Percentiles rank a stretch among this genome's conserved stretches.
These are phyloP conservation scores for Cercospora nicotianae DNA, from an alignment of 2,329 filamentous ascomycete genomes.

Conservation along the genomic window DNA sequence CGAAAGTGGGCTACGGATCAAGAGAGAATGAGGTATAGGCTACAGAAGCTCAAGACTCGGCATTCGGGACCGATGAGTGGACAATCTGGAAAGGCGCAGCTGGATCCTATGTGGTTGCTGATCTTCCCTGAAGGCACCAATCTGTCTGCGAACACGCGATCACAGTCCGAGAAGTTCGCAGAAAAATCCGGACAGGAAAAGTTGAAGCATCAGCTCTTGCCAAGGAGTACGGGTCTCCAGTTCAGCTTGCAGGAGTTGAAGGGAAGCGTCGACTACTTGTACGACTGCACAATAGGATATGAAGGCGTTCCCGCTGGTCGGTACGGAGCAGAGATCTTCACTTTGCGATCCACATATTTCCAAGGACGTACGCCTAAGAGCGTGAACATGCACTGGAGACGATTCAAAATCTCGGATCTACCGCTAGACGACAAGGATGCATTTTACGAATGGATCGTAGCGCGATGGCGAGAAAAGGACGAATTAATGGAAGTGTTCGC, in stretches of 20 bases:
- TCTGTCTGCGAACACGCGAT: constrained; percentile 69
- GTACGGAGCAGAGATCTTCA: constrained; percentile 86
- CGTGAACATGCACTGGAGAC: constrained; percentile 94
- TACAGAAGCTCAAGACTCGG: constrained; percentile 66
- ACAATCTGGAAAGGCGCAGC: constrained; percentile 28
- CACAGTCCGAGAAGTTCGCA: constrained; percentile 71
- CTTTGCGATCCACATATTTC: constrained; percentile 80
- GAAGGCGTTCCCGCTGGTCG: constrained; percentile 81
- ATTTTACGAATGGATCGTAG: constrained; percentile 80
- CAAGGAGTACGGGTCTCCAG: constrained; percentile 75
- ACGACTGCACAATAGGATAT: constrained; percentile 93
- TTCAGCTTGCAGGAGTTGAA: constrained; percentile 77
- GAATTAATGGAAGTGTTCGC: constrained; percentile 76
- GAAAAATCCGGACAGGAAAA: constrained; percentile 71
- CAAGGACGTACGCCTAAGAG: constrained; percentile 87
- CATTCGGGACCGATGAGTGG: constrained; percentile 42
- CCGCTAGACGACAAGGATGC: constrained; percentile 69
- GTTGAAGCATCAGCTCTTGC: constrained; percentile 69
- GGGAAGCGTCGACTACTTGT: constrained; percentile 75
- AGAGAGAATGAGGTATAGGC: constrained; percentile 69
- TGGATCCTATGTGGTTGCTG: constrained; percentile 79
- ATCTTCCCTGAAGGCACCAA: constrained; percentile 90
- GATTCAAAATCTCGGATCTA: constrained; percentile 76
- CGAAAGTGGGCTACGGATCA: constrained; percentile 82
- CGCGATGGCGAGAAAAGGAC: constrained; percentile 91